Evolutionary conservation across 768 basidiomycete genomes (phyloP).

Genomic region (Lentinus brumalis): DNA sequence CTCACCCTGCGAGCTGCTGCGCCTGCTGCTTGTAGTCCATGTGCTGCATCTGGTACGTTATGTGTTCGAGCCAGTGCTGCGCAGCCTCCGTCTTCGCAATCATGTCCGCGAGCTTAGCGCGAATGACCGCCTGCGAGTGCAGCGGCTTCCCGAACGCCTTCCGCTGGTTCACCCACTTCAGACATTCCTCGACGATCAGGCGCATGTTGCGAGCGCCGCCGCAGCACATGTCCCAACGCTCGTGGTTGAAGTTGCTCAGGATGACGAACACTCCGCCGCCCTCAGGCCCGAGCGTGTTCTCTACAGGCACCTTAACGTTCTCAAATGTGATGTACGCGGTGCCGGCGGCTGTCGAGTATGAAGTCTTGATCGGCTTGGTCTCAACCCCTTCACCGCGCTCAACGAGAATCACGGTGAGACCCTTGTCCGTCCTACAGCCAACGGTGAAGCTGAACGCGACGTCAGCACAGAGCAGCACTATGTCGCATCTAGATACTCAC

Average conservation of each 20-base stretch:
- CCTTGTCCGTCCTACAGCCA: constrained; percentile 41
- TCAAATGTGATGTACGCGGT: constrained; percentile 86
- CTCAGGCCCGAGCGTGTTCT: constrained; percentile 82
- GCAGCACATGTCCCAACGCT: constrained; percentile 91
- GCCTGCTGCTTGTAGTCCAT: constrained; percentile 84
- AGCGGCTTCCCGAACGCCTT: constrained; percentile 92
- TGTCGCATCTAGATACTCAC: constrained; percentile 9
- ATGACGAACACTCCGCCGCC: constrained; percentile 72
- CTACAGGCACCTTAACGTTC: constrained; percentile 82
- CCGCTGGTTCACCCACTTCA: constrained; percentile 89
- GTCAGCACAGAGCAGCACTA: background rate
- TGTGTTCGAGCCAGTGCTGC: constrained; percentile 85
- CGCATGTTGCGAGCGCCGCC: constrained; percentile 67
- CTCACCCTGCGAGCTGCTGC: constrained; percentile 69
- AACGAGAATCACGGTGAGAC: constrained; percentile 84
- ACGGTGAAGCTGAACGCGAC: constrained; percentile 29
- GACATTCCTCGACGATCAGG: constrained; percentile 75
- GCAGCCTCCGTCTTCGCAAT: constrained; percentile 80
- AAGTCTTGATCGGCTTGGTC: constrained; percentile 86
- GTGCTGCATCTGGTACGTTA: constrained; percentile 87
- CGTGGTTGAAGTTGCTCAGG: constrained; percentile 91
- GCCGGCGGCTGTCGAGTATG: constrained; percentile 87
- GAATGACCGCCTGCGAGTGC: constrained; percentile 82
- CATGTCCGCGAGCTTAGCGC: constrained; percentile 87
- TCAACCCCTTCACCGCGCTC: constrained; percentile 82